These are phyloP conservation scores for Calonectria crousiana DNA, from an alignment of 2,329 filamentous ascomycete species.

Conservation along the genomic window DNA sequence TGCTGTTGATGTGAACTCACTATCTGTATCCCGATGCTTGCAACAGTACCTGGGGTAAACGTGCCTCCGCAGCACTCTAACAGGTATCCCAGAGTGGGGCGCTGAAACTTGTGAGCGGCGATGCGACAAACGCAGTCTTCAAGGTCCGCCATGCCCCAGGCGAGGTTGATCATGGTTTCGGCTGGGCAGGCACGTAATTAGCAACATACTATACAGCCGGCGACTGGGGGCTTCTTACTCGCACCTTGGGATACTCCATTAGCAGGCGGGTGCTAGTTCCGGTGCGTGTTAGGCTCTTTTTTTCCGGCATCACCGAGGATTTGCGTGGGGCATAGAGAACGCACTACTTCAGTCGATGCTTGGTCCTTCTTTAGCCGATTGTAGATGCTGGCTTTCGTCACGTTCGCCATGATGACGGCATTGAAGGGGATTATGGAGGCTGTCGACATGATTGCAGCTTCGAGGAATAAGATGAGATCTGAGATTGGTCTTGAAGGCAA, in stretches of 20 bases:
- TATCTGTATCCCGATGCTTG: background rate
- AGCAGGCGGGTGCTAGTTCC: background rate
- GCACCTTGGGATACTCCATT: background rate
- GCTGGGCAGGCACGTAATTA: background rate
- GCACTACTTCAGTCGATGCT: background rate
- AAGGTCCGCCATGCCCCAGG: background rate
- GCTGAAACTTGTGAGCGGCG: background rate
- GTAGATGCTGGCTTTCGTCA: background rate
- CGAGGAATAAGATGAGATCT: background rate
- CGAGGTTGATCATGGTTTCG: background rate
- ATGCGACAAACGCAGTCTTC: background rate
- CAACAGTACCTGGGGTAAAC: background rate
- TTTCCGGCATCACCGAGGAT: background rate
- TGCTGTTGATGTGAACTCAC: background rate
- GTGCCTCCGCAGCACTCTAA: background rate
- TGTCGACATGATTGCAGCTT: background rate
- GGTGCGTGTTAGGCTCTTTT: background rate
- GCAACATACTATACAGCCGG: background rate
- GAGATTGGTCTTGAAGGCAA: background rate
- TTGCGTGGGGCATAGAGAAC: background rate
- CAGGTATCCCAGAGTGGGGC: background rate
- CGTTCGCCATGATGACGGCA: background rate
- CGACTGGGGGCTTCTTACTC: background rate
- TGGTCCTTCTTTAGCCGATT: background rate
- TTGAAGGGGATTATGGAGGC: background rate